Base-by-base conservation (phyloP, 1,284 basidiomycete species). In the Afroboletus lepidellus region DNA sequence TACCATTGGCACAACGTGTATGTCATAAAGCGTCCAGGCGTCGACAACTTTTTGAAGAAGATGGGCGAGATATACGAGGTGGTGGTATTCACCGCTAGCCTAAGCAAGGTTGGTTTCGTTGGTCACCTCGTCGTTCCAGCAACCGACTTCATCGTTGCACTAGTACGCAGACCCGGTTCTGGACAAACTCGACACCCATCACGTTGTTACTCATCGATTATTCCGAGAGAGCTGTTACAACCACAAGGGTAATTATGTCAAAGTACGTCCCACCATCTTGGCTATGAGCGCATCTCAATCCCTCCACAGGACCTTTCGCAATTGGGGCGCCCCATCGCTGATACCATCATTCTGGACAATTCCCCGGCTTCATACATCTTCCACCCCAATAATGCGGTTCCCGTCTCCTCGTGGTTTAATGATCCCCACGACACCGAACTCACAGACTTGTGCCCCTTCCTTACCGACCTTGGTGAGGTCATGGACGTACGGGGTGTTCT, bases 201-300 rank as follows among this genome's bases (percentile, higher is more conserved):
- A 85, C 48, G 93, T 95, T 8, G 95, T 99, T 24, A 78, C 90
- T n/a, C 96, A 99, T 71, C 83, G 97, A 51, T 74, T 99, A 48
- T 99, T 99, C 85, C 80, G 96, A 54, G 96, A 99, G 75, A 95
- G 92, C 65, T 99, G 96, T 74, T 98, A 98, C 73, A 98, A 98
- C 69, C 97, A 99, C 74, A 90, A 91, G 72, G 97, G 97, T 49
- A 99, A 97, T 75, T 99, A 98, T 69, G 97, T 99, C 72, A 99
- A 99, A 82, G 93, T 94, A 60, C 58, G 43, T 2, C n/a, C 16
- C 23, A 39, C 16, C 41, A 36, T 38, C 46, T 41, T 50, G 44
- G 46, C 38, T 23, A 42, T 41, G 32, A 38, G 47, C 48, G 30
- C 34, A 37, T 57, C 57, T 62, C 48, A 53, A 48, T 44, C 54